Percentiles rank a stretch among this genome's conserved stretches.
These are phyloP conservation scores for Plasmodium reichenowi DNA, from an alignment of 169 alveolate genomes.

Conservation along the genomic window DNA sequence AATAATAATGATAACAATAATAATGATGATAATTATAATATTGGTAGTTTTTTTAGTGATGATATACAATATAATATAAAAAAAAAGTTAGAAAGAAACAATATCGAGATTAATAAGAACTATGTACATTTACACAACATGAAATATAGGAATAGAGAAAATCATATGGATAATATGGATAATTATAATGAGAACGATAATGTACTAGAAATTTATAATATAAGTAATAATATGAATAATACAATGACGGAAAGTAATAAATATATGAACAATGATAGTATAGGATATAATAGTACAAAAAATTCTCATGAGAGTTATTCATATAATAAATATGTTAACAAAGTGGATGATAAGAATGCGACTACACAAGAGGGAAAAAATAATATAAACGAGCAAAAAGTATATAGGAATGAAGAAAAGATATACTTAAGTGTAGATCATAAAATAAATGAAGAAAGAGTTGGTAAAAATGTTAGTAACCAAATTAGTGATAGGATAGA, in stretches of 20 bases:
- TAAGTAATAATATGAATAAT: background rate
- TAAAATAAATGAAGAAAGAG: background rate
- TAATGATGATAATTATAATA: background rate
- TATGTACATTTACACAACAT: background rate
- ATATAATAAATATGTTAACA: no score
- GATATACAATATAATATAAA: background rate
- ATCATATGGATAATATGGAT: background rate
- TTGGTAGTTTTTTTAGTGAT: conserved; percentile 5
- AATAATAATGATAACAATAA: background rate
- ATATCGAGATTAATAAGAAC: background rate
- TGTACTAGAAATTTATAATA: conserved; percentile 2
- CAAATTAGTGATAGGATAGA: background rate
- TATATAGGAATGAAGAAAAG: no score
- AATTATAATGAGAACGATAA: conserved; percentile 13
- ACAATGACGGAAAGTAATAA: background rate
- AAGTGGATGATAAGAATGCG: no score
- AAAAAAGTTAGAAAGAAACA: conserved; percentile 9
- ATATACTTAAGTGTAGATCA: background rate
- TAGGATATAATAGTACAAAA: no score
- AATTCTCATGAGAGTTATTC: no score
- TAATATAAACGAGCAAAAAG: no score
- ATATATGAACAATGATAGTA: background rate
- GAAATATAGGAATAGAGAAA: conserved; percentile 19
- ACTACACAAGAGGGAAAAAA: no score
- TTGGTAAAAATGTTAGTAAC: background rate